These are phyloP conservation scores for Penicillium coprophilum DNA, from an alignment of 495 filamentous ascomycete species.

Conservation along the genomic window DNA sequence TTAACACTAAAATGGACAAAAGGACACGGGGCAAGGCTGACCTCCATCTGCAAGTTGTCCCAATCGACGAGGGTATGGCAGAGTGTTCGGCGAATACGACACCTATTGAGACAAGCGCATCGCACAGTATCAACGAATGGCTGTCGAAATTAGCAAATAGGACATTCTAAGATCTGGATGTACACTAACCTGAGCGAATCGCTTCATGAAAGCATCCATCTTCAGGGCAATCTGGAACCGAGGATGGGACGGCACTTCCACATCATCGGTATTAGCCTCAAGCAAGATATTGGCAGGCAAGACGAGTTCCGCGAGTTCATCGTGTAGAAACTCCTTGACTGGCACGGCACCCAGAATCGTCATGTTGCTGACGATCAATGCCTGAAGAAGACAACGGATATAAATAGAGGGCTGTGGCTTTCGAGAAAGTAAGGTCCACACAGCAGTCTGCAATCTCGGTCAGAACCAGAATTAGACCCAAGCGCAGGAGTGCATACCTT, in stretches of 20 bases:
- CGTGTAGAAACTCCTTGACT: slow-evolving; percentile 71
- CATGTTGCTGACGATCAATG: slow-evolving; percentile 69
- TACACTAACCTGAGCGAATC: slow-evolving; percentile 57
- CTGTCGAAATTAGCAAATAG: slow-evolving; percentile 37
- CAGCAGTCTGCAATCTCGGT: slow-evolving; percentile 46
- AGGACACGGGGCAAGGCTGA: slow-evolving; percentile 20
- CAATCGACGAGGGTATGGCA: slow-evolving; percentile 79
- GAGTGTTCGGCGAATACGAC: slow-evolving; percentile 78
- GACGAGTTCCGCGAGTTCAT: slow-evolving; percentile 74
- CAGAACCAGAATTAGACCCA: slow-evolving; percentile 12
- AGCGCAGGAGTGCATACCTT: slow-evolving; percentile 29
- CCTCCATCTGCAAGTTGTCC: slow-evolving; percentile 82
- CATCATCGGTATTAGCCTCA: slow-evolving; percentile 67
- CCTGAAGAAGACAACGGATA: slow-evolving; percentile 77
- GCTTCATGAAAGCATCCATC: slow-evolving; percentile 79
- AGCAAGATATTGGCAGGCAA: slow-evolving; percentile 70
- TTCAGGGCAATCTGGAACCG: slow-evolving; percentile 70
- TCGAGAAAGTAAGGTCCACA: slow-evolving; percentile 71
- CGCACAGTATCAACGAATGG: slow-evolving; percentile 81
- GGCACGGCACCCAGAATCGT: slow-evolving; percentile 63
- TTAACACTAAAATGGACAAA: neutral
- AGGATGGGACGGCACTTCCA: slow-evolving; percentile 75
- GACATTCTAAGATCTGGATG: neutral
- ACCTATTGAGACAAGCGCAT: slow-evolving; percentile 84
- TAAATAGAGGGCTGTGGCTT: slow-evolving; percentile 83